Conservation (phyloP, 768 basidiomycete species). For the Russula foetens region DNA sequence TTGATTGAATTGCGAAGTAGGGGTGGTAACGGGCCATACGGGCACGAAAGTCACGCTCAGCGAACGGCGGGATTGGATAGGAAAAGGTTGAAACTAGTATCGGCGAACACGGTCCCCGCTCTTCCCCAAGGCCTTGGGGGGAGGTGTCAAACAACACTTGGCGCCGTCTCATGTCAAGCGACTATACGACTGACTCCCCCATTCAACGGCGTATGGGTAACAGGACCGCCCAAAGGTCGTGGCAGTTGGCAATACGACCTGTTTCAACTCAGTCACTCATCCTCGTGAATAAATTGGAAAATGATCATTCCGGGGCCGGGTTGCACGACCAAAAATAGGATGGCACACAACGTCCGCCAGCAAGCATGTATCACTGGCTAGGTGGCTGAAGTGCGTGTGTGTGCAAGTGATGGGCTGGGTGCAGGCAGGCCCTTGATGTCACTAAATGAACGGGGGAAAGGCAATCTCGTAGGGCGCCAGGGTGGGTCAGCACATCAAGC, state of each 20-base stretch:
- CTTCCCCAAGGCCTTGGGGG: neutral
- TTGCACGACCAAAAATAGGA: neutral
- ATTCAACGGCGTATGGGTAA: neutral
- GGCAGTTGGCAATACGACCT: neutral
- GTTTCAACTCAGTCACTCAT: neutral
- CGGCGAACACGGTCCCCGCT: neutral
- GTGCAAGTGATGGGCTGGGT: neutral
- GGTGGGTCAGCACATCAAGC: neutral
- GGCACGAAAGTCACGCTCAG: neutral
- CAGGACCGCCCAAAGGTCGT: neutral
- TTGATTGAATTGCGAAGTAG: constrained; percentile 8
- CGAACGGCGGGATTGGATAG: neutral
- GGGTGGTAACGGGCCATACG: neutral
- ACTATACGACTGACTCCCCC: neutral
- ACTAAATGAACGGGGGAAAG: constrained; percentile 5
- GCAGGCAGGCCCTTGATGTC: neutral
- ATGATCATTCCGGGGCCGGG: neutral
- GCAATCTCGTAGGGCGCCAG: neutral
- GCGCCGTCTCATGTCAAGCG: neutral
- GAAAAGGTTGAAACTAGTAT: neutral
- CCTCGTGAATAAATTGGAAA: neutral
- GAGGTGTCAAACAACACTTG: constrained; percentile 3
- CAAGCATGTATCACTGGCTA: neutral
- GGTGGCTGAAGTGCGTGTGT: neutral
- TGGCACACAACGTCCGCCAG: neutral